Evolutionary conservation across 1,284 basidiomycete species (phyloP).

Genomic region (Sporisorium sorghi): DNA sequence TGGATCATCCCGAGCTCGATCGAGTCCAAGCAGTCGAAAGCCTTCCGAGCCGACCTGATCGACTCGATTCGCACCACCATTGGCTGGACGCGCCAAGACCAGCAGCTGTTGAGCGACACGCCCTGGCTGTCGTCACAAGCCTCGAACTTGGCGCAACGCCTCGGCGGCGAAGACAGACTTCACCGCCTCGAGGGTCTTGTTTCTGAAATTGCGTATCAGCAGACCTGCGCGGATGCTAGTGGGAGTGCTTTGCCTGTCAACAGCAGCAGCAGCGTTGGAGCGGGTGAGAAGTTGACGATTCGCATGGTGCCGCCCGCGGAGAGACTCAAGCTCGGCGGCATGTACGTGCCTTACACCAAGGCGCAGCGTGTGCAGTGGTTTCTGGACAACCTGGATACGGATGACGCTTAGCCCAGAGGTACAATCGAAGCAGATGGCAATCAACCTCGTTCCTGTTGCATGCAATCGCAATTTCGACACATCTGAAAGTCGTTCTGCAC

Average conservation of each 20-base stretch:
- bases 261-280: neutral
- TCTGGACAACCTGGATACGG: conserved; percentile 39
- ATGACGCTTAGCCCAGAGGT: conserved; percentile 21
- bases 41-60: conserved; percentile 35
- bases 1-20: conserved; percentile 21
- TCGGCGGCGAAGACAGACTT: conserved; percentile 7
- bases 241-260: neutral
- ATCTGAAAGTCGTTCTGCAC: too few relatives aligned
- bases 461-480: neutral
- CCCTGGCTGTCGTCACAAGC: neutral
- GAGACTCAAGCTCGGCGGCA: conserved; percentile 29
- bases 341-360: conserved; percentile 49
- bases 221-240: neutral
- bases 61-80: conserved; percentile 37
- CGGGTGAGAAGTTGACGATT: conserved; percentile 18
- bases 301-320: conserved; percentile 28
- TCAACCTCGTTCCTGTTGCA: neutral
- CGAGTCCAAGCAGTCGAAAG: conserved; percentile 23
- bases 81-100: conserved; percentile 44
- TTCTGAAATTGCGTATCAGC: conserved; percentile 1
- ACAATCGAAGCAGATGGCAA: neutral
- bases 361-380: conserved; percentile 43
- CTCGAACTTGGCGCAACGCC: neutral
- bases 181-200: conserved; percentile 1
- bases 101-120: conserved; percentile 19